Percentiles rank a stretch among this genome's conserved stretches.
These are phyloP conservation scores for Mortierella antarctica DNA, from an alignment of 192 early-diverging fungal species.

Conservation along the genomic window DNA sequence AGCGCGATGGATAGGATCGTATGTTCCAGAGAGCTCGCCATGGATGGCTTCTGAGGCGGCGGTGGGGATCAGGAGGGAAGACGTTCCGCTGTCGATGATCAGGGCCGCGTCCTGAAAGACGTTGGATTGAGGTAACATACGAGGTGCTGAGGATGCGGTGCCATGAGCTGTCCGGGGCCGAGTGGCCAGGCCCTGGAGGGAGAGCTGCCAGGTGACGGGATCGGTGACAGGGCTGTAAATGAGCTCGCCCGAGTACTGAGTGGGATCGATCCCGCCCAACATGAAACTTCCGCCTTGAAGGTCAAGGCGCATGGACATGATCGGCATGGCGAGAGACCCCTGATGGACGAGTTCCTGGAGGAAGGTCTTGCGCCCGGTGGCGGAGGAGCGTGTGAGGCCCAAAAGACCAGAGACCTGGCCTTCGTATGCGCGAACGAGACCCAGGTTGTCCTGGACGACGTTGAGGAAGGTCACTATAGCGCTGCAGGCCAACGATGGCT, in stretches of 20 bases:
- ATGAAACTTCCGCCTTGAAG: slow-evolving; percentile 17
- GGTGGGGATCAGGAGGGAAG: slow-evolving; percentile 27
- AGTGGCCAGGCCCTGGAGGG: slow-evolving; percentile 20
- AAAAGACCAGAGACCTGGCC: slow-evolving; percentile 31
- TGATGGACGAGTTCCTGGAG: slow-evolving; percentile 30
- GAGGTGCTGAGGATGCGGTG: not conserved
- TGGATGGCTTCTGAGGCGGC: slow-evolving; percentile 31
- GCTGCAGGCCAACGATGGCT: not conserved
- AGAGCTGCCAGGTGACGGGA: slow-evolving; percentile 33
- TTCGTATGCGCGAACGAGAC: slow-evolving; percentile 17
- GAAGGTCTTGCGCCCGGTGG: slow-evolving; percentile 34
- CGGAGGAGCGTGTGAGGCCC: slow-evolving; percentile 19
- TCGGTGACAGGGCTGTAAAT: slow-evolving; percentile 35
- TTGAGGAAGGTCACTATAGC: slow-evolving; percentile 26
- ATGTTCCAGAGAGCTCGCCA: slow-evolving; percentile 16
- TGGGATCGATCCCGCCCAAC: slow-evolving; percentile 19
- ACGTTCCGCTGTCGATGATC: slow-evolving; percentile 37
- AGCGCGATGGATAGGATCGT: slow-evolving; percentile 8
- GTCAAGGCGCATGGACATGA: slow-evolving; percentile 28
- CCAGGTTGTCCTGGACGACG: slow-evolving; percentile 32
- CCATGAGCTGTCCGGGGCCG: not conserved
- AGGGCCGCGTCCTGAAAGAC: slow-evolving; percentile 30
- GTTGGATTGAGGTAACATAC: slow-evolving; percentile 1
- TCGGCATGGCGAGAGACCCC: slow-evolving; percentile 9
- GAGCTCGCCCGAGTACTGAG: slow-evolving; percentile 18